Evolutionary conservation across 1,284 basidiomycete genomes (phyloP).

Genomic region (Cryptococcus sp.): DNA sequence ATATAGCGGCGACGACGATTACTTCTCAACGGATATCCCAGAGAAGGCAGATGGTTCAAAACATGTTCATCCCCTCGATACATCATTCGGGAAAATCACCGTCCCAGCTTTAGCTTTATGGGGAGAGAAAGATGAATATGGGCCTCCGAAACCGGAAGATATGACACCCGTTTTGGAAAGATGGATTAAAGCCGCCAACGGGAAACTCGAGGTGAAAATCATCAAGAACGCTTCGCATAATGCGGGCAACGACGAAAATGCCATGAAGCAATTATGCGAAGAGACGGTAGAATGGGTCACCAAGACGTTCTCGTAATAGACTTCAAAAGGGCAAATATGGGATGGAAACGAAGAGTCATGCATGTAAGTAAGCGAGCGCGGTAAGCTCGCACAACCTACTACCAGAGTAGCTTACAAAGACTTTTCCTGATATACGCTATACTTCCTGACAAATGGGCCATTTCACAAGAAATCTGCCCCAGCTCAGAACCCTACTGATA

Average conservation of each 20-base stretch:
- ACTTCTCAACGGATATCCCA: conserved; percentile 45
- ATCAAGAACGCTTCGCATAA: conserved; percentile 37
- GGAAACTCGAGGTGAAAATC: conserved; percentile 22
- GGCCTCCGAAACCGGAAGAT: conserved; percentile 5
- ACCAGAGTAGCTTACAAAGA: too few relatives aligned
- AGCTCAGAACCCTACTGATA: too few relatives aligned
- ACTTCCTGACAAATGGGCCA: too few relatives aligned
- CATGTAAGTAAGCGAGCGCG: too few relatives aligned
- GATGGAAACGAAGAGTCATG: too few relatives aligned
- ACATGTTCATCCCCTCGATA: conserved; percentile 36
- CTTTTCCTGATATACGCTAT: too few relatives aligned
- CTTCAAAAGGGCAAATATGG: too few relatives aligned
- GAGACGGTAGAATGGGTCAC: conserved; percentile 23
- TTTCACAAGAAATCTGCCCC: too few relatives aligned
- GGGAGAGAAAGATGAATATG: conserved; percentile 39
- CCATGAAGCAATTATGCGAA: conserved; percentile 23
- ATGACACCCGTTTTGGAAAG: conserved; percentile 11
- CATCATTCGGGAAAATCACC: conserved; percentile 38
- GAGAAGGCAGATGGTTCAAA: conserved; percentile 6
- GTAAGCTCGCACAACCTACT: too few relatives aligned
- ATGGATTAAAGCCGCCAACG: conserved; percentile 27
- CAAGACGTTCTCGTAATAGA: too few relatives aligned
- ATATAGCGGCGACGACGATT: conserved; percentile 47
- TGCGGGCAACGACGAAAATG: conserved; percentile 27
- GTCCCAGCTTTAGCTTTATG: conserved; percentile 38